Evolutionary conservation across 257 asterid species (phyloP).

Genomic region (Verbena officinalis): DNA sequence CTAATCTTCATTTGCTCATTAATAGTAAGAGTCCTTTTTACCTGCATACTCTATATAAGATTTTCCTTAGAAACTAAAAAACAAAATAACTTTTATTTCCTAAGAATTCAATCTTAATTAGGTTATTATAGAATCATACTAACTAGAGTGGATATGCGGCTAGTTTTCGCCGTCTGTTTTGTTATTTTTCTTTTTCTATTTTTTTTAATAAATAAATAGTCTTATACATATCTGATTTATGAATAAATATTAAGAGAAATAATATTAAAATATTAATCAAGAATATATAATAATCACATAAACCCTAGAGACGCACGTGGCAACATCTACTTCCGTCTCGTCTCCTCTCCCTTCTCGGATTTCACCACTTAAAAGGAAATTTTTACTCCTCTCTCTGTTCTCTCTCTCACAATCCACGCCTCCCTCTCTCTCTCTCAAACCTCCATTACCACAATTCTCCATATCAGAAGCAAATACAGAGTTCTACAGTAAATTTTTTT

Average conservation of each 20-base stretch:
- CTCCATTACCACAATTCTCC: neutral
- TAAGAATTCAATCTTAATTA: too few relatives aligned
- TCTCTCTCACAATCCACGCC: neutral
- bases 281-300: constrained; percentile 4
- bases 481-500: neutral
- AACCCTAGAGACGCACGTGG: constrained; percentile 30
- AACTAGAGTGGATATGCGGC: too few relatives aligned
- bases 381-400: constrained; percentile 19
- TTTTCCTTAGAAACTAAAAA: too few relatives aligned
- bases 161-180: too few relatives aligned
- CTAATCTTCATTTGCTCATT: too few relatives aligned
- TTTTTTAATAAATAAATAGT: neutral
- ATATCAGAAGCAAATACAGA: neutral
- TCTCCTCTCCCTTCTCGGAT: too few relatives aligned
- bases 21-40: too few relatives aligned
- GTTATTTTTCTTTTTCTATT: too few relatives aligned
- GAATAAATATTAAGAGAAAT: neutral
- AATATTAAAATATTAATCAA: neutral
- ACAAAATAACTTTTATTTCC: too few relatives aligned
- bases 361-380: constrained; percentile 17
- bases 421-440: constrained; percentile 14
- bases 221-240: neutral
- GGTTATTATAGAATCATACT: too few relatives aligned
- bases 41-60: too few relatives aligned
- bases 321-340: too few relatives aligned